Evolutionary conservation across 2,329 filamentous ascomycete species (phyloP).

Genomic region (Phialocephala sp.): DNA sequence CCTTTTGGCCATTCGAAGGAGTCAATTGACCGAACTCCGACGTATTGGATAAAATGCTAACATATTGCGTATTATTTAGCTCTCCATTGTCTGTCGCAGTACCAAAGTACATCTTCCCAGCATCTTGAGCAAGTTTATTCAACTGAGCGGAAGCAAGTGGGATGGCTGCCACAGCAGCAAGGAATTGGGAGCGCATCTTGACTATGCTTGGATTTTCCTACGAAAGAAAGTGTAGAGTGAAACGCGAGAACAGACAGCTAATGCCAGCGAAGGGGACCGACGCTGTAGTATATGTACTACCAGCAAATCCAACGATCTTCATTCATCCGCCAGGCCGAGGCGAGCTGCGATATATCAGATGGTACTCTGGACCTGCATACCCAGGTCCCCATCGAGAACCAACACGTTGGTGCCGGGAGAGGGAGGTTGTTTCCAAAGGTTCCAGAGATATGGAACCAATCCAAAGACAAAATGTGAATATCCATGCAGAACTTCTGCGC

Average conservation of each 20-base stretch:
- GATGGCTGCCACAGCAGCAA: constrained; percentile 20
- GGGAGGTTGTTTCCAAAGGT: not conserved
- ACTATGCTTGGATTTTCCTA: not conserved
- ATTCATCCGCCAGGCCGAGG: constrained; percentile 20
- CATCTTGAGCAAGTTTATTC: constrained; percentile 58
- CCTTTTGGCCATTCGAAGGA: constrained; percentile 65
- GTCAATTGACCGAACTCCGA: constrained; percentile 69
- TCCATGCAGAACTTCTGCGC: not conserved
- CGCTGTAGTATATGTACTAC: not conserved
- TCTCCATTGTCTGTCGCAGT: constrained; percentile 64
- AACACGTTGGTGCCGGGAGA: constrained; percentile 8
- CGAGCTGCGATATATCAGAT: constrained; percentile 6
- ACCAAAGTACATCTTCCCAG: constrained; percentile 60
- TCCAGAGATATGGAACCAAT: not conserved
- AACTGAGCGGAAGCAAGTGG: constrained; percentile 48
- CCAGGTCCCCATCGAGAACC: not conserved
- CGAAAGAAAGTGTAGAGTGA: not conserved
- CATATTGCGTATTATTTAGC: constrained; percentile 59
- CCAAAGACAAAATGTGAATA: not conserved
- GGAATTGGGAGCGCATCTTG: constrained; percentile 30
- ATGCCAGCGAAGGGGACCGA: not conserved
- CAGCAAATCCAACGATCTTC: not conserved
- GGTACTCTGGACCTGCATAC: constrained; percentile 23
- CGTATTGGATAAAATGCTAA: constrained; percentile 57
- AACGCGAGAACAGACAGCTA: not conserved